Base-by-base conservation (phyloP, 352 stramenopile genomes). In the Phytophthora agathidicida region DNA sequence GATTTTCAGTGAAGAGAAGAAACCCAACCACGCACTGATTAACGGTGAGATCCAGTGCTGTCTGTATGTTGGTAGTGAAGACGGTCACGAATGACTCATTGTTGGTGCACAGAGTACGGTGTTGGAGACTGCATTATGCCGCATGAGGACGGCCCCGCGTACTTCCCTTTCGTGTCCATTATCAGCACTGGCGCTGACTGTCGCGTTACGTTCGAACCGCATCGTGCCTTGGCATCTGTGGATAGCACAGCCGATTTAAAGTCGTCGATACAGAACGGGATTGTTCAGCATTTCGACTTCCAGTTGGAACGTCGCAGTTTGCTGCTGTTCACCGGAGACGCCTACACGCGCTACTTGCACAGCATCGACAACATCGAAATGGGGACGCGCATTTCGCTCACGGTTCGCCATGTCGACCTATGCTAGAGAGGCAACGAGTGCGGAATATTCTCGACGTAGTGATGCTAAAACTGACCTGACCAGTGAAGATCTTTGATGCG, bases 91-190 rank as follows among this genome's bases (percentile, higher is more conserved):
- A 42, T 27, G n/a, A 31, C 30, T 53, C 11, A 28, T 2, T 22
- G 7, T 9, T 59, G 16, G 7, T 52, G 1, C 16, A 17, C 28
- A 91, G 82, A 89, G 52, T 90, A 90, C 35, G 75, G 61, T 0
- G 66, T 83, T 11, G 83, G 78, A 22, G 80, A 92, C 13, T 71
- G 68, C 24, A 92, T 92, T 54, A 30, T 92, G 45, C 80, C 83
- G 11, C 83, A 90, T 36, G 72, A 90, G 36, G 83, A 92, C 56
- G 83, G 83, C 10, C 83, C 78, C 23, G 74, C 68, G 24, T 91
- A 93, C 68, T 80, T 75, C 35, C 79, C 83, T 28, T 46, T 93
- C 22, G 83, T 91, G 7, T 72, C 78, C 17, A 91, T 91, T 60
- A 49, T 88, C 45, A 93, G 76, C 57, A 76, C 77, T 7, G 80